A percentile compares a stretch with the other conserved stretches of the same genome.
phyloP scores from a whole-genome alignment of 768 basidiomycete genomes.

The Hysterangium stoloniferum region DNA sequence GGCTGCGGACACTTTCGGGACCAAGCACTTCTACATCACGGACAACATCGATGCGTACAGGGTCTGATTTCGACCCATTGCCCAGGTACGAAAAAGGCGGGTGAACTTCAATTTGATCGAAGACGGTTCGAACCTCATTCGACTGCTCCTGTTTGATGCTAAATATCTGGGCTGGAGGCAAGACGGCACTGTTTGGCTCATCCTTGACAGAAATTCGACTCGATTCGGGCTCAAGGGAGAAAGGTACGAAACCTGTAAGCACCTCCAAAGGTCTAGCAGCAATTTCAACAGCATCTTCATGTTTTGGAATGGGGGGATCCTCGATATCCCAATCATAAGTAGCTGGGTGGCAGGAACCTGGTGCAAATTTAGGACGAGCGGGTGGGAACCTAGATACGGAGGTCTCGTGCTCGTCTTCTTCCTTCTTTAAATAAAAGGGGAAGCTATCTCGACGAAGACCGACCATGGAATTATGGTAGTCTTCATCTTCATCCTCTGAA shows the following conservation, averaged over 20 bases:
- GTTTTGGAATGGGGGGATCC: not conserved
- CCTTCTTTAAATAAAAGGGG: not conserved
- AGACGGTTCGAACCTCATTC: not conserved
- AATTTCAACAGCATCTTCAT: no score
- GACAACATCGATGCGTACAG: not conserved
- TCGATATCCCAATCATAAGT: not conserved
- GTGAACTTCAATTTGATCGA: not conserved
- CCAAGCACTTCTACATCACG: slow-evolving; percentile 7
- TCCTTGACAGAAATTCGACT: not conserved
- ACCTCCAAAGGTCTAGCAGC: slow-evolving; percentile 10
- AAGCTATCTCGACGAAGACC: not conserved
- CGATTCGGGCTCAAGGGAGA: not conserved
- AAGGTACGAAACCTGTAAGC: slow-evolving; percentile 4
- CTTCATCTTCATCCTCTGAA: slow-evolving; percentile 20
- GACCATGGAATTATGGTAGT: slow-evolving; percentile 22
- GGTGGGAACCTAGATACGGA: not conserved
- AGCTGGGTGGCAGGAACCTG: not conserved
- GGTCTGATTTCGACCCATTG: slow-evolving; percentile 1
- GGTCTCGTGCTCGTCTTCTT: not conserved
- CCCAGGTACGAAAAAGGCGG: not conserved
- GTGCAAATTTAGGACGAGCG: not conserved
- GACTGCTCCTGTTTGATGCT: not conserved
- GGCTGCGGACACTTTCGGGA: slow-evolving; percentile 7
- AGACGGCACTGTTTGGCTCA: slow-evolving; percentile 1
- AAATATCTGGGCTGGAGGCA: not conserved